These are phyloP conservation scores for Wickerhamomyces pijperi DNA, from an alignment of 805 yeast species.

Conservation along the genomic window DNA sequence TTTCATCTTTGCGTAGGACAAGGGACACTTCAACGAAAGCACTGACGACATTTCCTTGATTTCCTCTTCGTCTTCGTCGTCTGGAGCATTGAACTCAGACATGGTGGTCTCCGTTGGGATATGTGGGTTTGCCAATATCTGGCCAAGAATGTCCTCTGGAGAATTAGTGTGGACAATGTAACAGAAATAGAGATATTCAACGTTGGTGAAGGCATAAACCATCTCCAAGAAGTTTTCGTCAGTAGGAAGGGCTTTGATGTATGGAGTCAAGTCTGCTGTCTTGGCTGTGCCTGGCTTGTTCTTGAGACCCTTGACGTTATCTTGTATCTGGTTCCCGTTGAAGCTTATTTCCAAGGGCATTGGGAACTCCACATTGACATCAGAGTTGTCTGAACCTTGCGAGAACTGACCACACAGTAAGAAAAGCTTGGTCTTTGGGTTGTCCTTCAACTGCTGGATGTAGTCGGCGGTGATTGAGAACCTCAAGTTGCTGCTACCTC, in stretches of 20 bases:
- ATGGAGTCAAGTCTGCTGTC: conserved; percentile 68
- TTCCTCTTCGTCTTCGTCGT: conserved; percentile 56
- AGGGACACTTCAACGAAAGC: conserved; percentile 67
- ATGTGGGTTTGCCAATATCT: conserved; percentile 35
- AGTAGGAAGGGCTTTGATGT: conserved; percentile 21
- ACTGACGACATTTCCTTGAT: conserved; percentile 55
- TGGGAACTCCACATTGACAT: conserved; percentile 52
- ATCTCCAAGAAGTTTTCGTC: conserved; percentile 34
- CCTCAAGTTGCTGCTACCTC: conserved; percentile 31
- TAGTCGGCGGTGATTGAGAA: conserved; percentile 37
- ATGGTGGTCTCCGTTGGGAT: conserved; percentile 42
- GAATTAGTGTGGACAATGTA: conserved; percentile 44
- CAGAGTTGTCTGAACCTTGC: conserved; percentile 11
- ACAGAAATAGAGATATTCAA: conserved; percentile 38
- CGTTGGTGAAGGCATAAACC: conserved; percentile 46
- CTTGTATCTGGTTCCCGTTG: conserved; percentile 39
- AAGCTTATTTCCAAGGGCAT: conserved; percentile 55
- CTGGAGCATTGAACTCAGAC: conserved; percentile 28
- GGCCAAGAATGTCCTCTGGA: conserved; percentile 29
- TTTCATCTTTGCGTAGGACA: conserved; percentile 58
- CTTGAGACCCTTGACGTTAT: conserved; percentile 63
- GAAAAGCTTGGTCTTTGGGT: conserved; percentile 28
- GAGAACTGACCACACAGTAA: conserved; percentile 43
- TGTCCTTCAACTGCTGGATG: conserved; percentile 21
- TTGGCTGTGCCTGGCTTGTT: conserved; percentile 67